Evolutionary conservation across 495 filamentous ascomycete species (phyloP).

Genomic region (Podospora appendiculata): DNA sequence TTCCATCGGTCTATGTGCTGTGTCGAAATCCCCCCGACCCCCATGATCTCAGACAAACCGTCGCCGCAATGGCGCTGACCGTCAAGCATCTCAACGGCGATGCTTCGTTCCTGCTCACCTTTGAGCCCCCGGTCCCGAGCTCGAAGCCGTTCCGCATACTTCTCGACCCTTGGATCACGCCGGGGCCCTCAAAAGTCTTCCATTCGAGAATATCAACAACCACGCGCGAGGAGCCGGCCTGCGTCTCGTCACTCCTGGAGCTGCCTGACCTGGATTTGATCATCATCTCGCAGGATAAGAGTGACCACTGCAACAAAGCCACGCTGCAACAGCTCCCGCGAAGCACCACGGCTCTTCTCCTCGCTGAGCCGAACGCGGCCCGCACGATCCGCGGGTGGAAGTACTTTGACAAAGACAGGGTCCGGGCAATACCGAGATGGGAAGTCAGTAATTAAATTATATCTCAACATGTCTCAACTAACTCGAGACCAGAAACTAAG

Average conservation of each 20-base stretch:
- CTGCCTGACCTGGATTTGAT: conserved; percentile 57
- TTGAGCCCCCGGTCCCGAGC: conserved; percentile 38
- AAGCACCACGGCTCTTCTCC: conserved; percentile 45
- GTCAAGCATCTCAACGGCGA: conserved; percentile 63
- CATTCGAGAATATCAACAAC: conserved; percentile 55
- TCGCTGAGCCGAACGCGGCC: conserved; percentile 57
- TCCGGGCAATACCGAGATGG: conserved; percentile 47
- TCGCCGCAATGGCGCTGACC: conserved; percentile 50
- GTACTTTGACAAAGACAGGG: conserved; percentile 49
- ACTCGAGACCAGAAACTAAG: too few species aligned
- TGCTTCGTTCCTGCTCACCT: conserved; percentile 60
- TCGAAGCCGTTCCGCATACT: conserved; percentile 51
- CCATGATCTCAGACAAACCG: too few species aligned
- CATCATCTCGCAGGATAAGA: conserved; percentile 61
- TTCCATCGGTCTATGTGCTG: neutral
- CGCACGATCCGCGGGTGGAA: conserved; percentile 55
- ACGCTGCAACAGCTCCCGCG: conserved; percentile 55
- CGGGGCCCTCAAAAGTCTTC: conserved; percentile 50
- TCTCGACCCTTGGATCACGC: conserved; percentile 62
- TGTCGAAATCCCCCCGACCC: too few species aligned
- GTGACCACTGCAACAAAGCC: conserved; percentile 62
- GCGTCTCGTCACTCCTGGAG: conserved; percentile 51
- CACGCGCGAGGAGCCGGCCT: conserved; percentile 43
- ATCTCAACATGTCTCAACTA: too few species aligned
- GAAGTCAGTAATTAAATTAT: conserved; percentile 7